Conservation (phyloP, 1,284 basidiomycete genomes). For the Cryptococcus wingfieldii region DNA sequence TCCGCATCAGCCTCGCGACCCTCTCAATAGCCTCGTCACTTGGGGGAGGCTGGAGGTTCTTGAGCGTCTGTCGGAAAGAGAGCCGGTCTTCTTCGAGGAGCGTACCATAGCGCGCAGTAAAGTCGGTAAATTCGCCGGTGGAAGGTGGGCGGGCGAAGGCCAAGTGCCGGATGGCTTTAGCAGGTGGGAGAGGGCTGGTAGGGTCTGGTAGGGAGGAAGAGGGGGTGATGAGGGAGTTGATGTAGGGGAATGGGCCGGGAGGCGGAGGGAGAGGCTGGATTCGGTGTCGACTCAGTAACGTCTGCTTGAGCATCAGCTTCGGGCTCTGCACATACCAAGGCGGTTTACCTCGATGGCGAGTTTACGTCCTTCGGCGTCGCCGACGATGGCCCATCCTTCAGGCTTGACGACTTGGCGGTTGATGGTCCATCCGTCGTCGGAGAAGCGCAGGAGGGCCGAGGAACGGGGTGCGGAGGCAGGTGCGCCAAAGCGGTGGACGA, state of each 20-base stretch:
- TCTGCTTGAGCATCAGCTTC: slow-evolving; percentile 47
- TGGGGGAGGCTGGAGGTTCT: slow-evolving; percentile 28
- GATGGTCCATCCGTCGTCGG: slow-evolving; percentile 59
- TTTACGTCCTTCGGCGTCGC: slow-evolving; percentile 54
- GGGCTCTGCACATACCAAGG: background rate
- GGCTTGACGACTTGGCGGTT: slow-evolving; percentile 22
- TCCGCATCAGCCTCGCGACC: slow-evolving; percentile 53
- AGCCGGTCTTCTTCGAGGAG: slow-evolving; percentile 75
- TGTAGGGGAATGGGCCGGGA: slow-evolving; percentile 68
- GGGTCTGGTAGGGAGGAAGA: background rate
- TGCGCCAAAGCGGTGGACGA: slow-evolving; percentile 35
- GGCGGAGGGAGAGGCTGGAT: slow-evolving; percentile 59
- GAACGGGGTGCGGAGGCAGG: slow-evolving; percentile 15
- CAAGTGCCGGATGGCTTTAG: slow-evolving; percentile 59
- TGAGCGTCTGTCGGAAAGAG: slow-evolving; percentile 52
- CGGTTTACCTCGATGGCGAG: slow-evolving; percentile 59
- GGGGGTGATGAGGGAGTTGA: slow-evolving; percentile 43
- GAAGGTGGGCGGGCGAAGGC: slow-evolving; percentile 66
- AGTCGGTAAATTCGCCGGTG: slow-evolving; percentile 80
- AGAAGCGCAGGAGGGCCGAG: slow-evolving; percentile 48
- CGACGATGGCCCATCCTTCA: slow-evolving; percentile 66
- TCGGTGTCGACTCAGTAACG: slow-evolving; percentile 64
- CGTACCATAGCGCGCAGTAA: slow-evolving; percentile 81
- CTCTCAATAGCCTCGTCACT: slow-evolving; percentile 36
- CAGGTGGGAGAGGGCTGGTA: slow-evolving; percentile 48